These are phyloP conservation scores for Linum usitatissimum DNA, from an alignment of 345 rosid species.

Conservation along the genomic window DNA sequence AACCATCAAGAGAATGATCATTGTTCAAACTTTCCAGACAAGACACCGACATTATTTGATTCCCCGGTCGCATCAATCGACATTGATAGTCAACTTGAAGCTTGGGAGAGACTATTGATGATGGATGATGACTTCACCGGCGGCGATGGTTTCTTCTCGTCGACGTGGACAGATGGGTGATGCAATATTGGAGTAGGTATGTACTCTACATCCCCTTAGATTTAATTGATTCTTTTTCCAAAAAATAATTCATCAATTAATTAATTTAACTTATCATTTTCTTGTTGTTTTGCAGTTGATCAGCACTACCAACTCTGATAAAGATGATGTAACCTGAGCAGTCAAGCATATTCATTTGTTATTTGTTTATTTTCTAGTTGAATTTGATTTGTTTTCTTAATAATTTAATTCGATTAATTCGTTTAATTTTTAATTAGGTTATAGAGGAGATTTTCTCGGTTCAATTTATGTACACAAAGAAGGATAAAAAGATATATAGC, in stretches of 20 bases:
- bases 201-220: background rate
- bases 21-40: conserved; percentile 12
- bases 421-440: background rate
- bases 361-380: too few species aligned
- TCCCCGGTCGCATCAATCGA: background rate
- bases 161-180: conserved; percentile 45
- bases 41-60: conserved; percentile 5
- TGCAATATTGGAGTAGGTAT: conserved; percentile 35
- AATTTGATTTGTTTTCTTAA: background rate
- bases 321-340: background rate
- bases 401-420: background rate
- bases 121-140: conserved; percentile 33
- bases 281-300: conserved; percentile 26
- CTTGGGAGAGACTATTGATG: conserved; percentile 37
- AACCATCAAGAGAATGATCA: background rate
- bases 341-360: too few species aligned
- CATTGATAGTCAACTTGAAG: conserved; percentile 16
- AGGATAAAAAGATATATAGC: too few species aligned
- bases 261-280: too few species aligned
- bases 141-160: conserved; percentile 11
- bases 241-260: background rate
- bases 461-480: background rate
- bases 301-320: conserved; percentile 15
- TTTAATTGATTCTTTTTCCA: background rate
- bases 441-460: background rate